A percentile compares a stretch with the other conserved stretches of the same genome.
Conservation (phyloP, 768 basidiomycete species). For the Daedaleopsis nitida region DNA sequence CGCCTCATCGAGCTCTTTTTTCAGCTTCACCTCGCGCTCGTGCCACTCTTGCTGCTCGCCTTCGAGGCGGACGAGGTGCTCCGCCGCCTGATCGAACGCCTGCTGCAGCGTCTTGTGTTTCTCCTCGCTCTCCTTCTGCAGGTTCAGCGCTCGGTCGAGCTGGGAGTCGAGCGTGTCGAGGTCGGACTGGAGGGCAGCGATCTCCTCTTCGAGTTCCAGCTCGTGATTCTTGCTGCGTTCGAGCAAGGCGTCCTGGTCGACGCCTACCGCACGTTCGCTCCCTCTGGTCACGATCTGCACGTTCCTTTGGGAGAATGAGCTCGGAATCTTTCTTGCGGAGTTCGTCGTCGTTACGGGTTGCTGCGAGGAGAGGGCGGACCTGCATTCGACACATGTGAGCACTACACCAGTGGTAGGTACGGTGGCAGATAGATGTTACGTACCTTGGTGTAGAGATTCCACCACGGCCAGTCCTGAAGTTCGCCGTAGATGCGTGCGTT, state of each 20-base stretch:
- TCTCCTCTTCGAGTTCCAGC: conserved; percentile 82
- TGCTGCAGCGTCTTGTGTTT: conserved; percentile 70
- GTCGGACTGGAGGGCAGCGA: conserved; percentile 76
- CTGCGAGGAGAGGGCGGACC: conserved; percentile 91
- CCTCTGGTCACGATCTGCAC: conserved; percentile 82
- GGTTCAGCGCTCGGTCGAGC: conserved; percentile 73
- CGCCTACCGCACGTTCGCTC: conserved; percentile 77
- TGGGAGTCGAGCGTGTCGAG: conserved; percentile 85
- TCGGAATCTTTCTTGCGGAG: conserved; percentile 86
- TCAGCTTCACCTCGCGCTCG: conserved; percentile 62
- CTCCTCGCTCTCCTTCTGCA: conserved; percentile 80
- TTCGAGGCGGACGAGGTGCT: conserved; percentile 84
- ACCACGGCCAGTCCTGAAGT: conserved; percentile 97
- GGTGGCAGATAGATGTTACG: conserved; percentile 8
- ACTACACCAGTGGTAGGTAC: neutral
- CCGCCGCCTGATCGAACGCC: conserved; percentile 83
- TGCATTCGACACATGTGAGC: conserved; percentile 27
- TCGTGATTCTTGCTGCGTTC: conserved; percentile 87
- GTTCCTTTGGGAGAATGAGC: conserved; percentile 74
- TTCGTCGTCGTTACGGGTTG: conserved; percentile 91
- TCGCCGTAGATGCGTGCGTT: conserved; percentile 93
- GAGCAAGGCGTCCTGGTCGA: conserved; percentile 84
- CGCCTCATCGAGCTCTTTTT: conserved; percentile 55
- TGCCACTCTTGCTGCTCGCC: conserved; percentile 70
- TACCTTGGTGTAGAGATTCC: conserved; percentile 95